phyloP scores from a whole-genome alignment of 1,284 basidiomycete species.

The Trichosporon sp. region DNA sequence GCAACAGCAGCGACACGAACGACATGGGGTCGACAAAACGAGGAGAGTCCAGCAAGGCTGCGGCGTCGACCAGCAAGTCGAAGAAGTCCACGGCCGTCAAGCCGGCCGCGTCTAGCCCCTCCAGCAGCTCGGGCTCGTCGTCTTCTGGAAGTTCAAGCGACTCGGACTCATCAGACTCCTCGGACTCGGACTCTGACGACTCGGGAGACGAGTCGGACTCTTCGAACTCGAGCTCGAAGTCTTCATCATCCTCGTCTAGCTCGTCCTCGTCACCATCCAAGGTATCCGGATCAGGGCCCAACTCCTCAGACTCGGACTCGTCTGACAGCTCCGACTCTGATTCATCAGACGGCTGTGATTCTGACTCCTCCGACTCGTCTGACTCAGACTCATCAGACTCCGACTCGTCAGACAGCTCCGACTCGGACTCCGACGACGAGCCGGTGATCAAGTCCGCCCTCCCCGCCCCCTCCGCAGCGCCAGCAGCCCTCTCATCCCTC shows the following conservation, averaged over 20 bases:
- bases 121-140: not conserved
- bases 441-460: not conserved
- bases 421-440: conserved; percentile 20
- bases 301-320: not conserved
- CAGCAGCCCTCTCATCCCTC: conserved; percentile 21
- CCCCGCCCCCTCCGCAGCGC: conserved; percentile 1
- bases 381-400: conserved; percentile 26
- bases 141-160: conserved; percentile 4
- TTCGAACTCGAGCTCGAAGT: conserved; percentile 20
- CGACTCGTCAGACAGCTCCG: conserved; percentile 21
- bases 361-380: not conserved
- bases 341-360: conserved; percentile 19
- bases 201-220: conserved; percentile 26
- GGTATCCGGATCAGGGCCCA: not conserved
- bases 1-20: conserved; percentile 20
- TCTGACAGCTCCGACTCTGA: not conserved
- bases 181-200: conserved; percentile 28
- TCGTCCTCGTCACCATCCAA: not conserved
- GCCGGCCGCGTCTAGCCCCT: not conserved
- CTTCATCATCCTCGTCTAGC: conserved; percentile 23
- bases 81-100: conserved; percentile 22
- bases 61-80: conserved; percentile 1
- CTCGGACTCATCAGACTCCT: conserved; percentile 27
- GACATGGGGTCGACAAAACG: conserved; percentile 21
- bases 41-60: conserved; percentile 18